A percentile compares a stretch with the other conserved stretches of the same genome.
Evolutionary conservation across 805 yeast genomes (phyloP).

Genomic region (Kodamaea kaohsiungensis): DNA sequence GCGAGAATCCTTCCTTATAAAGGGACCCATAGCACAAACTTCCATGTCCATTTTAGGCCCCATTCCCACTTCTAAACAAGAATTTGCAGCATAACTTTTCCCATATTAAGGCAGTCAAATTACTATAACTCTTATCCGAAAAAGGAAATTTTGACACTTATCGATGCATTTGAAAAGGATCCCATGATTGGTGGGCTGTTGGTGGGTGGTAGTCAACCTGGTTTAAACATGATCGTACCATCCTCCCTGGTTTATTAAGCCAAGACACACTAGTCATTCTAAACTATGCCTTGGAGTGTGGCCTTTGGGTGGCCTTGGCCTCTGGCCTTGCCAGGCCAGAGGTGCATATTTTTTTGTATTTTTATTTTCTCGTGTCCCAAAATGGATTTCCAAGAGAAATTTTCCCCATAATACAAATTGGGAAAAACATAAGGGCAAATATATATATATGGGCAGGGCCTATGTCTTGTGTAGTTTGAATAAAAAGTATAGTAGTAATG

Average conservation of each 20-base stretch:
- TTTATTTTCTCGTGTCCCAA: neutral
- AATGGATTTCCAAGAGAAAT: neutral
- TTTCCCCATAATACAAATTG: neutral
- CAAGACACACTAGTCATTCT: neutral
- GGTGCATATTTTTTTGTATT: no score
- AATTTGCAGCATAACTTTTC: neutral
- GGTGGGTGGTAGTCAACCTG: neutral
- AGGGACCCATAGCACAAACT: no score
- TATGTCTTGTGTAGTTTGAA: neutral
- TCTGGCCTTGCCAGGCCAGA: neutral
- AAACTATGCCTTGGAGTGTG: no score
- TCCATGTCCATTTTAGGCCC: neutral
- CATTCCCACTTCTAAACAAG: neutral
- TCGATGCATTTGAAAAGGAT: neutral
- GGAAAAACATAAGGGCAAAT: no score
- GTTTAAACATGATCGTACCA: neutral
- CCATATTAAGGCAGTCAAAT: neutral
- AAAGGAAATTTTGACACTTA: neutral
- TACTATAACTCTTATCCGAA: neutral
- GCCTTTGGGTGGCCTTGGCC: no score
- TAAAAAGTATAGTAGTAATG: neutral
- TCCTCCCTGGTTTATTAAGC: neutral
- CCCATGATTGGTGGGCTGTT: no score
- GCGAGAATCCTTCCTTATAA: neutral
- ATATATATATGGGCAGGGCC: no score